Conservation (phyloP, 108 stramenopile species). For the Discostella stelligeroides region DNA sequence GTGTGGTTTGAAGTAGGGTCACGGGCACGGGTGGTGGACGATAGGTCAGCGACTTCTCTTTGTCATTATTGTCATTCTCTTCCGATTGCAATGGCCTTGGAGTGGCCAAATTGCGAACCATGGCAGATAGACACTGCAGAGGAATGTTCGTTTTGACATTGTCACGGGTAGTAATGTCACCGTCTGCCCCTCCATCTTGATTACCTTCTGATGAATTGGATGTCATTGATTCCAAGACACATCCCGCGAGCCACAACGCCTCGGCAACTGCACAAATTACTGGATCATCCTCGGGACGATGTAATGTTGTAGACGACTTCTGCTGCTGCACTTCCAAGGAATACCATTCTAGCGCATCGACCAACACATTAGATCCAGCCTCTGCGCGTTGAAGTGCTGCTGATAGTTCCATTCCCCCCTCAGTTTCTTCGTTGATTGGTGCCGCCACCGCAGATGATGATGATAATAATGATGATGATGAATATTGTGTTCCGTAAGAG, state of each 20-base stretch:
- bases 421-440: too few species aligned
- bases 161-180: neutral
- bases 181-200: too few species aligned
- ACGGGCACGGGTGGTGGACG: constrained; percentile 30
- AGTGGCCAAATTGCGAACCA: constrained; percentile 7
- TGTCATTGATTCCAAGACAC: constrained; percentile 25
- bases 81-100: constrained; percentile 3
- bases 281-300: constrained; percentile 16
- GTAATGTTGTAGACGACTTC: neutral
- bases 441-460: too few species aligned
- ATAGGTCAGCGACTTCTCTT: neutral
- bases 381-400: too few species aligned
- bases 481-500: constrained; percentile 10
- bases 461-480: neutral
- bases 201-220: neutral
- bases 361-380: too few species aligned
- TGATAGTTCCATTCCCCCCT: too few species aligned
- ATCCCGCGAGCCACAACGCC: constrained; percentile 34
- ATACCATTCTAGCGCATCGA: neutral
- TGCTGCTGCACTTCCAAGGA: neutral
- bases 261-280: constrained; percentile 38
- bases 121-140: constrained; percentile 10
- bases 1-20: constrained; percentile 25
- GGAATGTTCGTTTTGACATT: constrained; percentile 2
- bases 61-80: neutral